These are phyloP conservation scores for Saccharomycopsis hybrid DNA, from an alignment of 1,139 yeast genomes.

Conservation along the genomic window DNA sequence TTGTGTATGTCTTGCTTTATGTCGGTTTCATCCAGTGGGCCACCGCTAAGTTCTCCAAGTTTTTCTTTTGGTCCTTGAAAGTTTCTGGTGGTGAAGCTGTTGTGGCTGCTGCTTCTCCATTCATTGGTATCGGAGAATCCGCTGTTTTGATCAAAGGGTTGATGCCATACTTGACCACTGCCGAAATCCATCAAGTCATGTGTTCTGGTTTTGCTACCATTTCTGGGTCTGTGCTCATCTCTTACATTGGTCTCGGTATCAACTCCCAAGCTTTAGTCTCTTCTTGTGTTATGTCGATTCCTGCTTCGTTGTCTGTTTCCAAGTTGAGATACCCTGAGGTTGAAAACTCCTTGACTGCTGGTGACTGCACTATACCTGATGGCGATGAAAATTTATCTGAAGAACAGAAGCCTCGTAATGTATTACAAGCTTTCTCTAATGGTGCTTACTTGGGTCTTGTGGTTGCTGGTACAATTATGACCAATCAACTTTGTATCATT, in stretches of 20 bases:
- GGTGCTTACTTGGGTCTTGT: conserved; percentile 58
- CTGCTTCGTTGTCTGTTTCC: conserved; percentile 59
- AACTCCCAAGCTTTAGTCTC: conserved; percentile 60
- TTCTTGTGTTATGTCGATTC: conserved; percentile 67
- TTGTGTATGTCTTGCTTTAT: conserved; percentile 57
- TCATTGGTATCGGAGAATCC: conserved; percentile 64
- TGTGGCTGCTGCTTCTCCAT: conserved; percentile 66
- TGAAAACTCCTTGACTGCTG: conserved; percentile 49
- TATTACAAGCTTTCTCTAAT: conserved; percentile 57
- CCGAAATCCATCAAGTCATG: conserved; percentile 63
- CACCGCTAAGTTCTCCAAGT: conserved; percentile 50
- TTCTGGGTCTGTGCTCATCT: conserved; percentile 60
- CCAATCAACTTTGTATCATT: conserved; percentile 59
- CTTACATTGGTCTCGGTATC: conserved; percentile 60
- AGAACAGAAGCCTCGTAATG: conserved; percentile 44
- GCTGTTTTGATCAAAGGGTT: conserved; percentile 59
- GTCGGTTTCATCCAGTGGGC: conserved; percentile 59
- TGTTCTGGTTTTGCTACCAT: conserved; percentile 64
- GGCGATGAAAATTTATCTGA: conserved; percentile 14
- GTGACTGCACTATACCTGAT: conserved; percentile 43
- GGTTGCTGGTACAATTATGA: conserved; percentile 55
- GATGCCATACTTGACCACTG: conserved; percentile 53
- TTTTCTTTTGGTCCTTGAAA: conserved; percentile 57
- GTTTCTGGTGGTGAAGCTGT: conserved; percentile 65
- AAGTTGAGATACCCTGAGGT: conserved; percentile 61